phyloP scores from a whole-genome alignment of 75 land plant genomes.

The Pinus taeda region DNA sequence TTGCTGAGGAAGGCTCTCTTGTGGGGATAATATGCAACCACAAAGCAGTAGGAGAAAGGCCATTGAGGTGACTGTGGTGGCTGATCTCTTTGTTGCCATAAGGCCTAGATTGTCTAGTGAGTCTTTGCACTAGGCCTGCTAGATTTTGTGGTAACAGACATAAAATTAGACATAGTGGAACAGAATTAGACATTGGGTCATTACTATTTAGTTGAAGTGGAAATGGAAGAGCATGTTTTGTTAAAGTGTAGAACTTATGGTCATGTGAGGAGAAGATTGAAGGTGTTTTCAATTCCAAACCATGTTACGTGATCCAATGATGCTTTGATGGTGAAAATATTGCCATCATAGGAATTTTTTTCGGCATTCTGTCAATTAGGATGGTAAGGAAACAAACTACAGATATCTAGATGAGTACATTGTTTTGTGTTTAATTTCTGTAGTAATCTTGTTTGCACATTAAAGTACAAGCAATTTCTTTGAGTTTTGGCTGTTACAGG shows the following conservation, averaged over 20 bases:
- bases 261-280: background rate
- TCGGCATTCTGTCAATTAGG: background rate
- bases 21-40: no score
- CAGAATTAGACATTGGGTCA: no score
- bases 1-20: no score
- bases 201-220: background rate
- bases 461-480: background rate
- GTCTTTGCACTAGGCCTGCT: no score
- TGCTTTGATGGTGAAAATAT: background rate
- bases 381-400: background rate
- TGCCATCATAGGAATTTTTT: background rate
- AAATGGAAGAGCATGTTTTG: background rate
- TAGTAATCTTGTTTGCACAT: background rate
- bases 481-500: background rate
- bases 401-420: background rate
- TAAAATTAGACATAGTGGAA: no score
- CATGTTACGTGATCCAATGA: background rate
- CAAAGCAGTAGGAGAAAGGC: no score
- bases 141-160: no score
- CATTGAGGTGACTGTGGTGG: no score
- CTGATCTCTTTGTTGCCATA: no score
- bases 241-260: background rate
- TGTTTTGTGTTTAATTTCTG: background rate
- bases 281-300: background rate
- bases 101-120: no score